A percentile compares a stretch with the other conserved stretches of the same genome.
phyloP scores from a whole-genome alignment of 345 rosid genomes.

The Capsella bursapastoris region DNA sequence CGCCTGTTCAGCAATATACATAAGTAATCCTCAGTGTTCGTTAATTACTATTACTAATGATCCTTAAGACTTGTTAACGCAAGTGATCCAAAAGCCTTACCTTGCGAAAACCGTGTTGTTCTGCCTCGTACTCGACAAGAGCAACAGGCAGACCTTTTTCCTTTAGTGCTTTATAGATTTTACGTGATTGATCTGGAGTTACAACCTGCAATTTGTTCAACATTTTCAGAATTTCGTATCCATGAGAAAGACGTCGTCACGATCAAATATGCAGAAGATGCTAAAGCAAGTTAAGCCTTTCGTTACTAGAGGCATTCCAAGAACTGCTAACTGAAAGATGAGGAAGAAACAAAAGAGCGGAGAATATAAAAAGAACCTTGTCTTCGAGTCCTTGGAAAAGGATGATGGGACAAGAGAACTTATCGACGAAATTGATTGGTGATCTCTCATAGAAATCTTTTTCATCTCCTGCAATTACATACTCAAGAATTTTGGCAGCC shows the following conservation, averaged over 20 bases:
- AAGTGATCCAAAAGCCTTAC: conserved; percentile 43
- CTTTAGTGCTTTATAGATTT: conserved; percentile 78
- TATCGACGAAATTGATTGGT: conserved; percentile 81
- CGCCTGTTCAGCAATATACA: conserved; percentile 55
- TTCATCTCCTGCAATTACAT: conserved; percentile 62
- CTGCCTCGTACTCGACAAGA: conserved; percentile 93
- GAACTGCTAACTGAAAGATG: not conserved
- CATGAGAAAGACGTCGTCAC: not conserved
- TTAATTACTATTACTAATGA: not conserved
- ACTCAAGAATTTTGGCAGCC: conserved; percentile 29
- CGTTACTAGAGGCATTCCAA: conserved; percentile 5
- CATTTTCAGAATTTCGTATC: not conserved
- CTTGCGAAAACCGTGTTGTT: conserved; percentile 97
- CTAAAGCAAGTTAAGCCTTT: conserved; percentile 9
- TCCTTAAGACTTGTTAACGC: not conserved
- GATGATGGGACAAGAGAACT: conserved; percentile 93
- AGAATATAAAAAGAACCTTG: conserved; percentile 59
- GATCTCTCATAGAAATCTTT: conserved; percentile 76
- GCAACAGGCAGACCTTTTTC: conserved; percentile 91
- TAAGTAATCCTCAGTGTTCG: not conserved
- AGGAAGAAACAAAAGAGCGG: not conserved
- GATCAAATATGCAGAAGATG: not conserved
- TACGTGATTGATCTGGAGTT: conserved; percentile 88
- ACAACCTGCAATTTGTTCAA: conserved; percentile 65
- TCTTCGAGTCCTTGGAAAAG: conserved; percentile 95